Evolutionary conservation across 1,284 basidiomycete genomes (phyloP).

Genomic region (Ganoderma leucocontextum): DNA sequence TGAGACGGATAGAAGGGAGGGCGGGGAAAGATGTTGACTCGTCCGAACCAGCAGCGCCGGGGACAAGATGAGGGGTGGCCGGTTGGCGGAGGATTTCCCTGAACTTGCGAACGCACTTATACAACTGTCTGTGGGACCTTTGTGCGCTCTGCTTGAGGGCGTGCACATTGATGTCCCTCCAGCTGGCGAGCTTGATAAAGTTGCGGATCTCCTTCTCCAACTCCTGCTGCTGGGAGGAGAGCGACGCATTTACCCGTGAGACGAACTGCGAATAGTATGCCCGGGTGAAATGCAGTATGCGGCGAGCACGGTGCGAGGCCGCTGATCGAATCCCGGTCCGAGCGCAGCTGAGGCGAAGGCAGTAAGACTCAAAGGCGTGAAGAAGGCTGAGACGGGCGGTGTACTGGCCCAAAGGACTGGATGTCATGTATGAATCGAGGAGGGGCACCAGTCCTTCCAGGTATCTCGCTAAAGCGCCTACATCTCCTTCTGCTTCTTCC

Average conservation of each 20-base stretch:
- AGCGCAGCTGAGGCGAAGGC: conserved; percentile 44
- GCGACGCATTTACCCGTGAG: conserved; percentile 54
- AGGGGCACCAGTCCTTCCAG: conserved; percentile 79
- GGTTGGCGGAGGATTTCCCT: conserved; percentile 89
- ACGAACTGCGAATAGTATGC: conserved; percentile 76
- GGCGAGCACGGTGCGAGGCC: conserved; percentile 57
- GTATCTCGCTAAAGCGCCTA: conserved; percentile 56
- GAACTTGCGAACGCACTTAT: conserved; percentile 93
- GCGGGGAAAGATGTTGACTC: conserved; percentile 39
- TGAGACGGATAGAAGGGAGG: conserved; percentile 4
- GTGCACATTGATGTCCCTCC: conserved; percentile 97
- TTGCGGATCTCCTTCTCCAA: conserved; percentile 87
- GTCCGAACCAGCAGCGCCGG: conserved; percentile 46
- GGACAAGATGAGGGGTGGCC: conserved; percentile 53
- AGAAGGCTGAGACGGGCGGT: conserved; percentile 76
- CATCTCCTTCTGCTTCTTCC: conserved; percentile 41
- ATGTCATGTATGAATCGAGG: conserved; percentile 82
- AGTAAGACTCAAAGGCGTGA: conserved; percentile 69
- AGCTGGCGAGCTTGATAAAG: conserved; percentile 95
- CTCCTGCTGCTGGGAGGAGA: conserved; percentile 66
- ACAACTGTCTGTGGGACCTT: conserved; percentile 91
- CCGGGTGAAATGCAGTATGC: conserved; percentile 75
- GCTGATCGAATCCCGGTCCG: conserved; percentile 40
- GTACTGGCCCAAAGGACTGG: conserved; percentile 89
- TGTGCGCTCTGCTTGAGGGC: conserved; percentile 93